Conservation (phyloP, 1,139 yeast species). For the Schizosaccharomyces versatilis region DNA sequence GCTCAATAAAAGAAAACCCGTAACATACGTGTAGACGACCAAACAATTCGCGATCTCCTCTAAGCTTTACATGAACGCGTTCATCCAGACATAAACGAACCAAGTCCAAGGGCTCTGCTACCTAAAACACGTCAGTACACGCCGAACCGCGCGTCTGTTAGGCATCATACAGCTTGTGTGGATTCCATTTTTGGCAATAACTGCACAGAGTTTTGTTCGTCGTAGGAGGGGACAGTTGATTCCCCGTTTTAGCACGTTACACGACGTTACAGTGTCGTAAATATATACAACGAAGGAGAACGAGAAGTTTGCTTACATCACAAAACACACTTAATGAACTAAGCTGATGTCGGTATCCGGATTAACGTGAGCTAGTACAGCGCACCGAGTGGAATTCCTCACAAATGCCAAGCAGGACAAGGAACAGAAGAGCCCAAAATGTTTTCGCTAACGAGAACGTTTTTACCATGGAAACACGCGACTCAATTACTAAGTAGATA, state of each 20-base stretch:
- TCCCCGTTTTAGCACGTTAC: background rate
- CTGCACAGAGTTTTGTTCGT: background rate
- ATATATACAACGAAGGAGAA: background rate
- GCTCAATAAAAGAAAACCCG: background rate
- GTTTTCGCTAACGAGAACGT: too few species aligned
- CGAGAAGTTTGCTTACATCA: background rate
- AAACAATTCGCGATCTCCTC: constrained; percentile 86
- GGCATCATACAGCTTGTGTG: background rate
- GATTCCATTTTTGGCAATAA: background rate
- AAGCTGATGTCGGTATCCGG: too few species aligned
- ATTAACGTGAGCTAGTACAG: too few species aligned
- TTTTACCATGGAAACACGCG: too few species aligned
- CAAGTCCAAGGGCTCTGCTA: constrained; percentile 60
- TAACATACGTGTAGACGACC: constrained; percentile 55
- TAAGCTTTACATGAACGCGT: constrained; percentile 60
- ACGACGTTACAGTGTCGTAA: background rate
- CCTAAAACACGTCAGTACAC: constrained; percentile 6
- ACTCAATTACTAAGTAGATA: too few species aligned
- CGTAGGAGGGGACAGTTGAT: background rate
- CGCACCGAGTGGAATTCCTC: too few species aligned
- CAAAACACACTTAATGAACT: too few species aligned
- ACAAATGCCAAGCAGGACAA: too few species aligned
- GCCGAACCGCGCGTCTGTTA: too few species aligned
- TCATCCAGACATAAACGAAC: constrained; percentile 77
- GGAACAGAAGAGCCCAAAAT: too few species aligned